Evolutionary conservation across 176 grass and related monocot genomes (phyloP), one percentile per base, ranked within the genome.

Genomic region (Triticum dicoccoides): DNA sequence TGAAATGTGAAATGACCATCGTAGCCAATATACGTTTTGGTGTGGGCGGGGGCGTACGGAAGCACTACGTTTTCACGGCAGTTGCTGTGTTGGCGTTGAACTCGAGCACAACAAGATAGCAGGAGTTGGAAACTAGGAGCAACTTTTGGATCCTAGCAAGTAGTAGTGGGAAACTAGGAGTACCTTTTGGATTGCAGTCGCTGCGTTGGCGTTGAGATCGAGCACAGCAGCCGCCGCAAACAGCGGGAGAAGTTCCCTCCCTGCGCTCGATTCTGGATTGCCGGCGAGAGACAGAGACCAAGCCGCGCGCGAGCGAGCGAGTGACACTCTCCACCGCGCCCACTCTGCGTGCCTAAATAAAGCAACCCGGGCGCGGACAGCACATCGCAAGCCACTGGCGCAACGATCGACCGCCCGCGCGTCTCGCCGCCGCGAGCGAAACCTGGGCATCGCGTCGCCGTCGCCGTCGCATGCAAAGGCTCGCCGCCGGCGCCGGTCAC

Each of bases 331-430:
- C 45, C 15, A 33, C 73, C 52, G 47, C 30, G 45, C 27, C 54
- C 51, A 54, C 15, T 51, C 23, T 11, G 27, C 21, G 21, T 41
- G 35, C 14, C 73, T 84, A 79, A 88, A 84, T 79, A 51, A 51
- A 30, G 73, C 86, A 34, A 41, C 14, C 13, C 44, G 45, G 13
- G 3, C 42, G 44, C 73, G 73, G 44, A 18, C 49, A 76, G 24
- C 42, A 51, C 73, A 76, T 77, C 47, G 73, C 24, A 32, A 62
- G 18, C 45, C 73, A 9, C 38, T 18, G 9, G 7, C 0, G 29
- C 52, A 42, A 37, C 65, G 30, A 38, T 25, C 83, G 65, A 63
- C 45, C 87, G 59, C 79, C 79, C 42, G 63, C 79, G 27, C 38
- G 37, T 68, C 49, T 45, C 25, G 78, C 37, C 59, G 59, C n/a